Evolutionary conservation across 441 rosid species (phyloP).

Genomic region (Mallotus japonicus): DNA sequence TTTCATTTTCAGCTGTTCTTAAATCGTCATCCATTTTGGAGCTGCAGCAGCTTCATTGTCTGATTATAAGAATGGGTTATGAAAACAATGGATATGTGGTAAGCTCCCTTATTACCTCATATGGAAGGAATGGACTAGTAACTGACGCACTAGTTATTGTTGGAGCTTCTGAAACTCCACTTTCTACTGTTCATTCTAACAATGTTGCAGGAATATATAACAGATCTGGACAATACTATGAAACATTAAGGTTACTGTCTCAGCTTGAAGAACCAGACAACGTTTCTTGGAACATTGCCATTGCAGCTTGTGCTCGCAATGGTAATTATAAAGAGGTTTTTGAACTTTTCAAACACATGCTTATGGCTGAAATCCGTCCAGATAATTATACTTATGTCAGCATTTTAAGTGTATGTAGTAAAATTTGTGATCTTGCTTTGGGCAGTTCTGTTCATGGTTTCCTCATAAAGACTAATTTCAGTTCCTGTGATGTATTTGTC

Average conservation of each 20-base stretch:
- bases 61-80: conserved; percentile 61
- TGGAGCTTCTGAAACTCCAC: conserved; percentile 33
- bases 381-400: conserved; percentile 80
- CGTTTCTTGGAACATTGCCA: conserved; percentile 76
- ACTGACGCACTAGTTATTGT: conserved; percentile 50
- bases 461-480: conserved; percentile 54
- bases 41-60: conserved; percentile 62
- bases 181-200: conserved; percentile 46
- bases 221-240: conserved; percentile 55
- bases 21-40: conserved; percentile 37
- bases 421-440: conserved; percentile 48
- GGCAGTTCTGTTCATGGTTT: conserved; percentile 74
- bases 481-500: conserved; percentile 46
- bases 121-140: conserved; percentile 54
- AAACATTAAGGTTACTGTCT: conserved; percentile 58
- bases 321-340: conserved; percentile 52
- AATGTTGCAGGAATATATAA: conserved; percentile 62
- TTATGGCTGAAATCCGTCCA: conserved; percentile 39
- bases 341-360: conserved; percentile 62
- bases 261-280: conserved; percentile 63
- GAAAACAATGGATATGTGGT: conserved; percentile 52
- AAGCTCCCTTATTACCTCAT: conserved; percentile 67
- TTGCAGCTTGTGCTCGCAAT: conserved; percentile 69
- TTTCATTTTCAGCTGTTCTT: conserved; percentile 64
- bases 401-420: conserved; percentile 48